Conservation (phyloP, 371 early-diverging fungal species). For the Mortierella sp. region DNA sequence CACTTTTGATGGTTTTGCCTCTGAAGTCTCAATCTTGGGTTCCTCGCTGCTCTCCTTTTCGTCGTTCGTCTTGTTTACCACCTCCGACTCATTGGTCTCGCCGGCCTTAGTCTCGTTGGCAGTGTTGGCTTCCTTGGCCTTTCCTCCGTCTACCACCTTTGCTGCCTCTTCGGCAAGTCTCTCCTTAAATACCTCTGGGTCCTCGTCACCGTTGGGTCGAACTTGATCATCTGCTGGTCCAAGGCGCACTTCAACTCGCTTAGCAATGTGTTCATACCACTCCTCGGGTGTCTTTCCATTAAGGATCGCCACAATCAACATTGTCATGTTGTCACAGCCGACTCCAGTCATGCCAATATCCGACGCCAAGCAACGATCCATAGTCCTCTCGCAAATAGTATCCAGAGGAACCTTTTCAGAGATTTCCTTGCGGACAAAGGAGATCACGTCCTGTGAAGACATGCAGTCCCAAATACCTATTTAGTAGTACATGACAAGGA, state of each 20-base stretch:
- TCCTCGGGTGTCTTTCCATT: constrained; percentile 75
- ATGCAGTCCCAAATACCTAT: constrained; percentile 97
- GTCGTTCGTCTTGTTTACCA: not conserved
- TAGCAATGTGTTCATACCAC: constrained; percentile 68
- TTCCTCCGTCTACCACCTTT: not conserved
- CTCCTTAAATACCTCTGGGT: constrained; percentile 28
- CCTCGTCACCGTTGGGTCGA: constrained; percentile 41
- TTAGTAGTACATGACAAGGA: not conserved
- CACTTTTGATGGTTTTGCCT: constrained; percentile 6
- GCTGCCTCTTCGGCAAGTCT: not conserved
- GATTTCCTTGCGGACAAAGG: constrained; percentile 78
- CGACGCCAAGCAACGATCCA: constrained; percentile 91
- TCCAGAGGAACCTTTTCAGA: constrained; percentile 66
- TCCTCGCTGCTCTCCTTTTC: constrained; percentile 1
- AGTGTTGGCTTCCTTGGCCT: not conserved
- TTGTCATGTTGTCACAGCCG: constrained; percentile 99
- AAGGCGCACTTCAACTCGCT: constrained; percentile 26
- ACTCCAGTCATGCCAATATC: constrained; percentile 86
- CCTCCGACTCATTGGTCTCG: too few species aligned
- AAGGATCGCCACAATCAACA: constrained; percentile 89
- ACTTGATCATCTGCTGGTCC: constrained; percentile 30
- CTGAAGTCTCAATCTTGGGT: not conserved
- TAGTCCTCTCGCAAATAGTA: constrained; percentile 83
- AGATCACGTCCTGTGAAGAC: constrained; percentile 87
- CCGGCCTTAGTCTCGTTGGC: not conserved